Evolutionary conservation across 495 filamentous ascomycete species (phyloP), one percentile per base, ranked within the genome.

Genomic region (Corynascus novoguineensis): DNA sequence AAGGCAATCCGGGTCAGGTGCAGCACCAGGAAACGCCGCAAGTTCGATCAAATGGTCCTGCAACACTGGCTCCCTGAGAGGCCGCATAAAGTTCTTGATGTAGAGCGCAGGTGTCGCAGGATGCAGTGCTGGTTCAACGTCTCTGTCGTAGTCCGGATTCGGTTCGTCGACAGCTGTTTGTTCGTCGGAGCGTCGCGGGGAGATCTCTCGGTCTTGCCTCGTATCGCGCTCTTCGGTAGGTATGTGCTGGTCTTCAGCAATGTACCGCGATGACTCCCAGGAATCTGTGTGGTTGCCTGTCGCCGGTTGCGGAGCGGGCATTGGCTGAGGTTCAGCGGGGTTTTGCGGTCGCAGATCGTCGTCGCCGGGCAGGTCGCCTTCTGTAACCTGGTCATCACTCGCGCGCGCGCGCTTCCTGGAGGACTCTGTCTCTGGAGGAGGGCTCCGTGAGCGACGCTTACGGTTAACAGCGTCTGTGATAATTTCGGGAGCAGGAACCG

Each of bases 81-180:
- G 93, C 40, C 93, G 83, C 84, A 95, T 91, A 44, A 98, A 81
- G 61, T 95, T 83, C 63, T 86, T 86, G 64, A 98, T 95, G 73
- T 97, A 98, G 46, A 98, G 76, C 38, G 89, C 84, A 31, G 86
- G 68, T 6, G 93, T 98, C 2, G 90, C 90, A 11, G 86, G 82
- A 73, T 97, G 93, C 25, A 87, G 70, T 4, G 92, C 83, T 11
- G 91, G 86, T 44, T 76, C 74, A 28, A 87, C 78, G 22, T 75
- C 61, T 53, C 63, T 62, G 22, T 72, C 70, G 53, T 67, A 62
- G 25, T 73, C 64, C 28, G 60, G 55, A 52, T 60, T 53, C 4
- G 19, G 34, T 41, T 59, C 58, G 27, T 59, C 46, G 4, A 22
- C 48, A 14, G 1, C n/a, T 8, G 7, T 27, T 40, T n/a, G 53